Evolutionary conservation across 768 basidiomycete species (phyloP).

Genomic region (Amanita polypyramis): DNA sequence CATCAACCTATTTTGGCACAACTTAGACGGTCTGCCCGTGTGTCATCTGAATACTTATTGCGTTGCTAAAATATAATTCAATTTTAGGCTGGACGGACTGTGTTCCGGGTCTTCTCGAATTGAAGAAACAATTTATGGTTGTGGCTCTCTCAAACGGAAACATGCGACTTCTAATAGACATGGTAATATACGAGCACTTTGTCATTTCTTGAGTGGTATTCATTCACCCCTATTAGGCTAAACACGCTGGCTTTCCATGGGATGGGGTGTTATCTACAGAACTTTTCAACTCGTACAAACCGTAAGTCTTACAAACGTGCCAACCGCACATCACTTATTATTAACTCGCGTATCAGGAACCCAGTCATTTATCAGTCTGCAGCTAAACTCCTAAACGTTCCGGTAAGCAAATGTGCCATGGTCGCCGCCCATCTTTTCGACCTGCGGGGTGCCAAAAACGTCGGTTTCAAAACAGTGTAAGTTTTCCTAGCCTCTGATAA

Average conservation of each 20-base stretch:
- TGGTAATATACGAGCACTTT: slow-evolving; percentile 26
- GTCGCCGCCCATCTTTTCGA: slow-evolving; percentile 57
- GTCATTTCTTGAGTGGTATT: neutral
- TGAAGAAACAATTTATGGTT: slow-evolving; percentile 43
- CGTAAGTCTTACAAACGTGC: slow-evolving; percentile 29
- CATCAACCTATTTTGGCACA: slow-evolving; percentile 49
- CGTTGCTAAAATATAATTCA: neutral
- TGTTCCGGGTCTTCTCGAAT: slow-evolving; percentile 31
- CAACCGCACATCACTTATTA: no score
- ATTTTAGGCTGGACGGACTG: slow-evolving; percentile 48
- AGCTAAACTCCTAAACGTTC: slow-evolving; percentile 35
- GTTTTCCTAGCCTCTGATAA: neutral
- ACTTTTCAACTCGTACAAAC: slow-evolving; percentile 53
- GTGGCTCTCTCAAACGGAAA: slow-evolving; percentile 56
- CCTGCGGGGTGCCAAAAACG: slow-evolving; percentile 36
- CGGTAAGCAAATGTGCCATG: slow-evolving; percentile 44
- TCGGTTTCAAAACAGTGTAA: slow-evolving; percentile 43
- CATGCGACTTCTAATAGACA: slow-evolving; percentile 46
- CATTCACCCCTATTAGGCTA: slow-evolving; percentile 31
- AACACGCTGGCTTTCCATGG: slow-evolving; percentile 51
- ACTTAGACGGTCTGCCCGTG: slow-evolving; percentile 33
- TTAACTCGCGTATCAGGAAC: slow-evolving; percentile 23
- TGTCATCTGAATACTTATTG: neutral
- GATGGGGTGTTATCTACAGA: slow-evolving; percentile 52
- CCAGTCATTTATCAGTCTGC: slow-evolving; percentile 41